phyloP scores from a whole-genome alignment of 208 protist genomes.

The Endotrypanum monterogeii region DNA sequence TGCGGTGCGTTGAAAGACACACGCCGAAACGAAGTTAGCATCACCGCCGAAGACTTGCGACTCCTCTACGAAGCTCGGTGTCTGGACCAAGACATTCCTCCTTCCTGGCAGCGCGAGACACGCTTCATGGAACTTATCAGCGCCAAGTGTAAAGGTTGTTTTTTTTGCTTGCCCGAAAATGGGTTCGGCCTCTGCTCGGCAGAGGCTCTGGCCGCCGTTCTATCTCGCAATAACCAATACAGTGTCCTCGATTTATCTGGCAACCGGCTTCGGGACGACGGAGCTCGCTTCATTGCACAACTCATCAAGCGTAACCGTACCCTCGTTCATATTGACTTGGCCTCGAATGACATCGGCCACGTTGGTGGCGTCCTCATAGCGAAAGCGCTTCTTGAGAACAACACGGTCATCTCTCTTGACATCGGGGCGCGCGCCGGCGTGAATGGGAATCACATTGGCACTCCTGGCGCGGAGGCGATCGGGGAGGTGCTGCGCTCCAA shows the following conservation, averaged over 20 bases:
- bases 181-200: slow-evolving; percentile 77
- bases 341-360: slow-evolving; percentile 92
- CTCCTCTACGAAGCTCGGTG: slow-evolving; percentile 89
- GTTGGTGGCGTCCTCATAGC: slow-evolving; percentile 78
- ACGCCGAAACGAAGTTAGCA: slow-evolving; percentile 62
- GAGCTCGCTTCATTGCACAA: slow-evolving; percentile 75
- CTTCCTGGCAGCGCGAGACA: slow-evolving; percentile 88
- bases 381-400: slow-evolving; percentile 80
- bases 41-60: slow-evolving; percentile 75
- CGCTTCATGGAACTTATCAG: slow-evolving; percentile 93
- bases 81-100: slow-evolving; percentile 77
- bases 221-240: slow-evolving; percentile 83
- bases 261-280: slow-evolving; percentile 90
- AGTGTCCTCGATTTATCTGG: slow-evolving; percentile 90
- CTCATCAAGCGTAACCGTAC: slow-evolving; percentile 77
- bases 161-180: slow-evolving; percentile 90
- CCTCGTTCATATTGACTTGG: slow-evolving; percentile 84
- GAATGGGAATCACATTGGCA: slow-evolving; percentile 92
- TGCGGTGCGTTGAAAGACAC: slow-evolving; percentile 50
- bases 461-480: slow-evolving; percentile 76
- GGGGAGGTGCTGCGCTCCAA: slow-evolving; percentile 79
- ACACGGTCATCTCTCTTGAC: slow-evolving; percentile 92
- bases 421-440: slow-evolving; percentile 83
- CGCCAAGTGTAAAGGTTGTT: slow-evolving; percentile 82
- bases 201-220: slow-evolving; percentile 75